Evolutionary conservation across 768 basidiomycete genomes (phyloP), one percentile per base, ranked within the genome.

Genomic region (Sarcodon sp.): DNA sequence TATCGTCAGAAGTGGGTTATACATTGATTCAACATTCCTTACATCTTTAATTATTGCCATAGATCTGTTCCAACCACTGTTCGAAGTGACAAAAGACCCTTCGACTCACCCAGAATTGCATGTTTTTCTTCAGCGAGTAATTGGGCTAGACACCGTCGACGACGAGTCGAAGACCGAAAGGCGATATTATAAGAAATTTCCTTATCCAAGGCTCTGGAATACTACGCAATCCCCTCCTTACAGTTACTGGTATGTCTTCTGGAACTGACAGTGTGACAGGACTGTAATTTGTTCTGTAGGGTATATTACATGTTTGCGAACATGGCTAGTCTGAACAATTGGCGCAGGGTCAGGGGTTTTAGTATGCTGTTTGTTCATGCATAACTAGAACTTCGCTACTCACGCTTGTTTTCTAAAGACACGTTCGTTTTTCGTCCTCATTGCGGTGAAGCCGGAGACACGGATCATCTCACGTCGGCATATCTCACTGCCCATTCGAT

Each of bases 91-190:
- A 0, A 79, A 85, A 56, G 83, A 98, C 61, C 96, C 96, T 0
- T 64, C 69, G 3, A 79, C 76, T 2, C 94, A 98, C 57, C 96
- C 94, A 0, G 93, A 98, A 57, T 72, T 99, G 9, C 94, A 98
- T 59, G 72, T 94, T 34, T 93, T 99, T 69, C 68, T 99, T 33
- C 92, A 96, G 63, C 82, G 96, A 5, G 92, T 98, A 6, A 65
- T 98, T 46, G 96, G 96, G 5, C 96, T 99, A 59, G 96, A 98
- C 57, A 92, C 85, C n/a, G 96, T 99, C 16, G 96, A 99, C 55
- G 96, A 99, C 57, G 96, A 99, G 66, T 92, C 88, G 2, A 98
- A 97, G 66, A 70, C 79, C 0, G 96, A 99, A 64, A 70, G 91
- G 48, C 71, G 96, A 27, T 80, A 96, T 41, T 86, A 96, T 60